Evolutionary conservation across 768 basidiomycete genomes (phyloP), one percentile per base, ranked within the genome.

Genomic region (Postia placenta): DNA sequence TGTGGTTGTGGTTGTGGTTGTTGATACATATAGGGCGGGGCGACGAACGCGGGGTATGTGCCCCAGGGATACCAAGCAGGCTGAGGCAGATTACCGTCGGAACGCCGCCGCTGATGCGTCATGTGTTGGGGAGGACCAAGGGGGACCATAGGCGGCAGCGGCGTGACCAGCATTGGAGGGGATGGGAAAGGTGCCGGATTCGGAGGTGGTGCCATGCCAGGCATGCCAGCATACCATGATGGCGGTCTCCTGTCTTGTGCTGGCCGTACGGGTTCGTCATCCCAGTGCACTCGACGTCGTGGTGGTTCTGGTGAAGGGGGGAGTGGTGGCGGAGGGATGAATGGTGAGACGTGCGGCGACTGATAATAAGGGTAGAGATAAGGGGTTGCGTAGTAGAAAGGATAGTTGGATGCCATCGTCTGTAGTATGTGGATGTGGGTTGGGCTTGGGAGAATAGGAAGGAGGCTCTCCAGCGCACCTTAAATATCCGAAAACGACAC

Each of bases 151-250:
- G 49, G 45, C 4, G 60, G 58, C 2, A 61, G 58, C 11, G 55
- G 46, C 19, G 60, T 54, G 44, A 56, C 50, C 19, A 60, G 14
- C 28, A 61, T 49, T 5, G 60, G 62, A 5, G 62, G 59, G 3
- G 62, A 61, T 22, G 59, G 59, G 49, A 60, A 62, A 6, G 62
- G 62, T 0, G 41, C 48, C 3, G 59, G 51, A 50, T 56, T 60
- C 4, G 62, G 54, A 5, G 55, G 42, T 20, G 60, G 56, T 14
- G 57, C 57, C 24, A 47, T 55, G 5, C 51, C 53, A 2, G 35
- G 24, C 54, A 53, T 53, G 5, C 56, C 56, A 4, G 51, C 57
- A 38, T 61, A 56, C 58, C 60, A 64, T 17, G 63, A 64, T 5
- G 63, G 61, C 15, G 59, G 57, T 22, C 63, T 54, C 15, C 43